phyloP scores from a whole-genome alignment of 345 rosid genomes.

The Raphanus sativus region DNA sequence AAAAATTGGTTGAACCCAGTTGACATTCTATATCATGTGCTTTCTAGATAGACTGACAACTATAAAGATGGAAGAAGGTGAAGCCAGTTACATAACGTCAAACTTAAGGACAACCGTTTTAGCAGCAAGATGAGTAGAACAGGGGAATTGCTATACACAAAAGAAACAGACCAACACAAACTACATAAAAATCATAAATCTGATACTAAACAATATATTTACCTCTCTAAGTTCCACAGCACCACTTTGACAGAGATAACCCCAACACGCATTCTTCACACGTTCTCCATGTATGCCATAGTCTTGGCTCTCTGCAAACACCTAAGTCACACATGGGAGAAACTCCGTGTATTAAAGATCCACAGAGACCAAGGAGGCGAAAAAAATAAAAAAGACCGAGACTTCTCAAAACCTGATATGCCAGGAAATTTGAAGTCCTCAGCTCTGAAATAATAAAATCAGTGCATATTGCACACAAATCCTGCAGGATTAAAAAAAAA shows the following conservation, averaged over 20 bases:
- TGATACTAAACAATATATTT: conserved; percentile 4
- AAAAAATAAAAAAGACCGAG: conserved; percentile 17
- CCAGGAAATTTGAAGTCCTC: conserved; percentile 87
- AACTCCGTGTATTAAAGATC: conserved; percentile 7
- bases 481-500: conserved; percentile 47
- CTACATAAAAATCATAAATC: conserved; percentile 13
- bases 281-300: conserved; percentile 96
- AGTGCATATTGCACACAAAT: conserved; percentile 92
- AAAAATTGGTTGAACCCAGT: background rate
- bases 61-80: background rate
- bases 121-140: background rate
- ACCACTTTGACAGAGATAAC: conserved; percentile 97
- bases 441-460: conserved; percentile 89
- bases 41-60: conserved; percentile 10
- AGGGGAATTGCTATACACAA: background rate
- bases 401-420: conserved; percentile 70
- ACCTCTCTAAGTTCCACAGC: conserved; percentile 90
- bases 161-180: background rate
- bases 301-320: conserved; percentile 97
- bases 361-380: background rate
- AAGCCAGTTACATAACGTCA: conserved; percentile 6
- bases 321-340: conserved; percentile 48
- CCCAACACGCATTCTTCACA: conserved; percentile 97
- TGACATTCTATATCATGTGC: background rate
- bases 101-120: background rate